Base-by-base conservation (phyloP, 2,329 filamentous ascomycete genomes). In the Blastomyces emzantsi region DNA sequence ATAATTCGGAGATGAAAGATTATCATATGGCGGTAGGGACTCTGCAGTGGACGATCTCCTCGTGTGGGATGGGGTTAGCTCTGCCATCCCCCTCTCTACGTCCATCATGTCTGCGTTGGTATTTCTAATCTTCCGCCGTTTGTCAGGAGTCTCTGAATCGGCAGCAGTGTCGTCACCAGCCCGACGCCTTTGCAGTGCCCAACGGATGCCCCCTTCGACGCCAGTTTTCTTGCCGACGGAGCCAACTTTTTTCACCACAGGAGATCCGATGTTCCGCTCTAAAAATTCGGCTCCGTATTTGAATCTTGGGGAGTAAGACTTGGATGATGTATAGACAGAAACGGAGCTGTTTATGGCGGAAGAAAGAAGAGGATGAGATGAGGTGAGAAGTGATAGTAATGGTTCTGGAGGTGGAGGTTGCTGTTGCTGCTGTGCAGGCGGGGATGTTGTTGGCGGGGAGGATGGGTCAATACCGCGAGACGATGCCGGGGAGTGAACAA, bases 211-310 rank as follows among this genome's bases (percentile, higher is more conserved):
- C 63, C 88, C 88, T 73, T 97, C 92, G 1, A 97, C 89, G 65
- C 93, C 93, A 0, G 93, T 96, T 41, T 87, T 87, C 39, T 90
- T 85, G 39, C 91, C 89, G 6, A 96, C 90, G 0, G 86, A 89
- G 17, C 90, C 90, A 39, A 96, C 90, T 0, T 90, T 94, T 71
- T 90, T 94, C 61, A 90, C 90, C 61, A 97, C 86, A 1, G 91
- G 92, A 1, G 89, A 81, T 15, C 83, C 90, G 61, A 96, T 85
- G 69, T 90, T 93, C 57, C 90, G 88, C 75, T 97, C 93, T 25
- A 97, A 87, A 70, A 95, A 91, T 73, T 96, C 91, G 59, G 90
- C 93, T 65, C 92, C 86, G n/a, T 90, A 89, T 74, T 90, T 92
- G 73, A 97, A 90, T 1, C 89, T 85, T 0, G 93, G 92, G 1